Conservation (phyloP, 192 early-diverging fungal species). For the Gaertneriomyces sp. region DNA sequence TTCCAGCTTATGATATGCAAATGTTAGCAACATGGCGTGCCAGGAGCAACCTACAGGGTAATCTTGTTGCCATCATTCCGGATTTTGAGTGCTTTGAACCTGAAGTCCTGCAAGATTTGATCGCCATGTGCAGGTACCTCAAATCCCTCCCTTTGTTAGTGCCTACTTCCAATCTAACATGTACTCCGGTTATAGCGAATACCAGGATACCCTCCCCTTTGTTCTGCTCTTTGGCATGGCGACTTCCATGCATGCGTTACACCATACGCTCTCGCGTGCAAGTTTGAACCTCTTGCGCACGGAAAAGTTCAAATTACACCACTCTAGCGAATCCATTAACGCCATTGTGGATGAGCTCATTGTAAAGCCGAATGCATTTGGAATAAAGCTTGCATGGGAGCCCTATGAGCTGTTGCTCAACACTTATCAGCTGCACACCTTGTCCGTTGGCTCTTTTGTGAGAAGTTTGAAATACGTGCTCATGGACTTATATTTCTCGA, state of each 20-base stretch:
- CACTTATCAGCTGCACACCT: conserved; percentile 73
- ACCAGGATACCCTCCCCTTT: conserved; percentile 69
- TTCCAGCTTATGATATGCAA: conserved; percentile 63
- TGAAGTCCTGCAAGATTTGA: conserved; percentile 67
- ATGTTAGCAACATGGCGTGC: conserved; percentile 67
- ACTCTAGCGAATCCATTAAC: conserved; percentile 69
- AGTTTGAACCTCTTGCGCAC: conserved; percentile 68
- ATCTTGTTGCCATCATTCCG: conserved; percentile 72
- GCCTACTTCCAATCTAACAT: conserved; percentile 3
- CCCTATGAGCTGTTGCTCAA: conserved; percentile 76
- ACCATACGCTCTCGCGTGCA: conserved; percentile 74
- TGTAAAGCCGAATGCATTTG: not conserved
- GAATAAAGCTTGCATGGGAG: conserved; percentile 16
- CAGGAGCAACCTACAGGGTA: conserved; percentile 26
- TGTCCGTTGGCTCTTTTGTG: conserved; percentile 74
- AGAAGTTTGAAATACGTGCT: conserved; percentile 72
- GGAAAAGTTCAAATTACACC: conserved; percentile 76
- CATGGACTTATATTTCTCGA: conserved; percentile 84
- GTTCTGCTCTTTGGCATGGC: conserved; percentile 81
- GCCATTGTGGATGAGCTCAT: conserved; percentile 57
- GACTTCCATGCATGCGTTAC: conserved; percentile 76
- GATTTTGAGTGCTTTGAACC: conserved; percentile 85
- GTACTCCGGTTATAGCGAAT: conserved; percentile 50
- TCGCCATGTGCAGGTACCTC: conserved; percentile 63
- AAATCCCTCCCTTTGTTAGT: not conserved